phyloP scores from a whole-genome alignment of 768 basidiomycete genomes.

The Tremella mesenterica region DNA sequence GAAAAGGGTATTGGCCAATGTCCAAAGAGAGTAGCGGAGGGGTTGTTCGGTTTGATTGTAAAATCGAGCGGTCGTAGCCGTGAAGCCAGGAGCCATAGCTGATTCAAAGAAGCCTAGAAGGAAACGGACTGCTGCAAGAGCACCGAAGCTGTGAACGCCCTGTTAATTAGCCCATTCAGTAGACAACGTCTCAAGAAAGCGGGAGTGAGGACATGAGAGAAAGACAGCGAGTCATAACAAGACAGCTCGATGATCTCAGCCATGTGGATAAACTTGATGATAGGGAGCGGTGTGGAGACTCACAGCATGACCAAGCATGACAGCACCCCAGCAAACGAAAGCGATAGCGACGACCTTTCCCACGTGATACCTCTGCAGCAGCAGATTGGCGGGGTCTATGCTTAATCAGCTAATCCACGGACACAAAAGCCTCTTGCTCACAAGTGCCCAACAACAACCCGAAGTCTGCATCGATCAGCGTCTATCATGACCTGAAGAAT shows the following conservation, averaged over 20 bases:
- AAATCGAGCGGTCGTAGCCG: not conserved
- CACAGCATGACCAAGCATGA: not conserved
- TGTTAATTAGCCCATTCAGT: not conserved
- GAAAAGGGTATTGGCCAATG: not conserved
- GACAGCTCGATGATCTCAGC: too few relatives aligned
- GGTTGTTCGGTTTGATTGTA: not conserved
- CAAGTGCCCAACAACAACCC: not conserved
- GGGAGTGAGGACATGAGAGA: not conserved
- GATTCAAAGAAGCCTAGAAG: constrained; percentile 20
- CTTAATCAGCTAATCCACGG: not conserved
- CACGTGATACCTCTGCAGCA: not conserved
- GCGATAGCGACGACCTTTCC: not conserved
- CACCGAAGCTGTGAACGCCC: not conserved
- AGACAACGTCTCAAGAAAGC: not conserved
- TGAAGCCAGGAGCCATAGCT: constrained; percentile 13
- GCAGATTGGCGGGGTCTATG: not conserved
- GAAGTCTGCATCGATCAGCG: not conserved
- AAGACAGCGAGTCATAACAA: too few relatives aligned
- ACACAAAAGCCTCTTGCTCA: not conserved
- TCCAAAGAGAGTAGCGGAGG: not conserved
- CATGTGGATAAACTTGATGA: too few relatives aligned
- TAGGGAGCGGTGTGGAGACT: not conserved
- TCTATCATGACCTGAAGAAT: not conserved
- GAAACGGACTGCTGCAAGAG: constrained; percentile 11
- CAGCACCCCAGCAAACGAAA: not conserved